phyloP scores from a whole-genome alignment of 2,329 filamentous ascomycete species.

The Diaporthe amygdali region DNA sequence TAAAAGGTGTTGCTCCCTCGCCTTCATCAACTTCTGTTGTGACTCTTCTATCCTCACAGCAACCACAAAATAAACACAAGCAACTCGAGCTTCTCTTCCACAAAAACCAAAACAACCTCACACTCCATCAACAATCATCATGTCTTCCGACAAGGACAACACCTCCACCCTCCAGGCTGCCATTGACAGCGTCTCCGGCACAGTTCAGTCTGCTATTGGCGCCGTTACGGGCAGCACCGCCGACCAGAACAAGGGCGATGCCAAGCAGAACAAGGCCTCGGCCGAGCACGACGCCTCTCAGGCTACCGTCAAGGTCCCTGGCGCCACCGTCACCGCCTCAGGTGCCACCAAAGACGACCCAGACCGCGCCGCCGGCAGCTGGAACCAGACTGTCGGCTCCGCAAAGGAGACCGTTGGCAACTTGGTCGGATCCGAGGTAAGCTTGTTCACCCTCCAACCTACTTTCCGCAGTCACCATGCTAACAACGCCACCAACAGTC shows the following conservation, averaged over 20 bases:
- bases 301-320: conserved; percentile 75
- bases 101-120: conserved; percentile 23
- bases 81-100: conserved; percentile 31
- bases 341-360: conserved; percentile 74
- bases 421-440: conserved; percentile 73
- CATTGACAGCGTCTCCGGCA: conserved; percentile 74
- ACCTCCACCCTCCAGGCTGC: conserved; percentile 83
- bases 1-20: not conserved
- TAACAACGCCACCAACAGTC: conserved; percentile 42
- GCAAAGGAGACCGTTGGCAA: conserved; percentile 84
- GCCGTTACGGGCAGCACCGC: conserved; percentile 73
- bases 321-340: conserved; percentile 72
- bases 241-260: conserved; percentile 70
- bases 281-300: conserved; percentile 77
- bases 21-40: not conserved
- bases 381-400: conserved; percentile 89
- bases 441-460: conserved; percentile 16
- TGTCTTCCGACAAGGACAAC: conserved; percentile 46
- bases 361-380: conserved; percentile 73
- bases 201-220: conserved; percentile 75
- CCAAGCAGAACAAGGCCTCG: conserved; percentile 68
- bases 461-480: not conserved
- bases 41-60: not conserved
- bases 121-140: conserved; percentile 32
- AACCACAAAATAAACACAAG: conserved; percentile 15